phyloP scores from a whole-genome alignment of 176 grass and related monocot genomes.

The Miscanthus lutarioriparius region DNA sequence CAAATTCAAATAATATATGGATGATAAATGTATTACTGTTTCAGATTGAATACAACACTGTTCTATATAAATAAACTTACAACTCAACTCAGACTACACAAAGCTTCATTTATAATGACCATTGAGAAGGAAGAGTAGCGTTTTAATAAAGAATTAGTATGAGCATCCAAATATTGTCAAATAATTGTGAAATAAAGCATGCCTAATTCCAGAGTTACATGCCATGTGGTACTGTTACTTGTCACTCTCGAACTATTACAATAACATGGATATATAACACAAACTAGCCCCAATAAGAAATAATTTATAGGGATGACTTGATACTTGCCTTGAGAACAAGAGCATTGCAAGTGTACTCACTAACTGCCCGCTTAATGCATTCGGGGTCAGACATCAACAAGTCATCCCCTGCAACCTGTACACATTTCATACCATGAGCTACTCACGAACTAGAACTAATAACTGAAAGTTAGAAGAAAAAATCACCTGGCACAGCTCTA shows the following conservation, averaged over 20 bases:
- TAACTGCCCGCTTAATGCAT: conserved; percentile 84
- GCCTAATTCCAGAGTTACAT: conserved; percentile 16
- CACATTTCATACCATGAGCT: conserved; percentile 32
- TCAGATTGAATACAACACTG: neutral
- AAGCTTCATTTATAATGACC: conserved; percentile 15
- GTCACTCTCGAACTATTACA: neutral
- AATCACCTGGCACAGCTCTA: conserved; percentile 79
- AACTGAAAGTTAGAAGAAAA: conserved; percentile 21
- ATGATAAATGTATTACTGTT: neutral
- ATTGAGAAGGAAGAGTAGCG: neutral
- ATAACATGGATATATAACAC: conserved; percentile 15
- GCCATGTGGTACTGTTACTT: neutral
- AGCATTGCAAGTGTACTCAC: conserved; percentile 90
- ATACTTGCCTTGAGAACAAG: conserved; percentile 86
- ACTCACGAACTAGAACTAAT: neutral
- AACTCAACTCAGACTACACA: neutral
- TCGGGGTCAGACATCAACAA: conserved; percentile 88
- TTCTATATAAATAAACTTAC: conserved; percentile 20
- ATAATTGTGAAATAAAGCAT: conserved; percentile 17
- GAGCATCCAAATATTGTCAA: conserved; percentile 1
- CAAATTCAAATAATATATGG: neutral
- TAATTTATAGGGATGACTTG: neutral
- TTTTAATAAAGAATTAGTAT: conserved; percentile 13
- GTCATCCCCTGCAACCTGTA: conserved; percentile 93
- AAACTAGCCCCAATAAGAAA: conserved; percentile 8